phyloP scores from a whole-genome alignment of 441 rosid genomes.

The Pelargonium australe region DNA sequence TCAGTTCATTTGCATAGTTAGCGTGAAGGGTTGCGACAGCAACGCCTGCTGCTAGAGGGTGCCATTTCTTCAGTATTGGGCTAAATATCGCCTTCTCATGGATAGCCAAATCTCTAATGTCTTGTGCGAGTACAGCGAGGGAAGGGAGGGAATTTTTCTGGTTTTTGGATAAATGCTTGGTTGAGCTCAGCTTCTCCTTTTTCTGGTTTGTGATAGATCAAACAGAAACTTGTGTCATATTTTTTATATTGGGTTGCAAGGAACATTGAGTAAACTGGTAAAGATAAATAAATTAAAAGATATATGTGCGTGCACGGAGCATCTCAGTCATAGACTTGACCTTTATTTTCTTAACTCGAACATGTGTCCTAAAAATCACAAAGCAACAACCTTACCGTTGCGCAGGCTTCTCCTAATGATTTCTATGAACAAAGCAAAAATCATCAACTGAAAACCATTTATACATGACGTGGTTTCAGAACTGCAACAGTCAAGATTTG shows the following conservation, averaged over 20 bases:
- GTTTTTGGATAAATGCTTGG: constrained; percentile 31
- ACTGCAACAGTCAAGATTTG: too few species aligned
- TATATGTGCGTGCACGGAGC: too few species aligned
- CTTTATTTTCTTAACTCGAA: too few species aligned
- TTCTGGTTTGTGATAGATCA: constrained; percentile 35
- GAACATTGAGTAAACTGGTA: too few species aligned
- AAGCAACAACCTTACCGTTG: too few species aligned
- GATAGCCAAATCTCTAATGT: constrained; percentile 47
- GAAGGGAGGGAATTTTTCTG: constrained; percentile 44
- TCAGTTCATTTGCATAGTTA: constrained; percentile 48
- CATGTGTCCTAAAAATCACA: too few species aligned
- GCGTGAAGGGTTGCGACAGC: constrained; percentile 75
- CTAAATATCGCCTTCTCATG: constrained; percentile 58
- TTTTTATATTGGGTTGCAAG: not conserved
- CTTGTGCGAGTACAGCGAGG: constrained; percentile 57
- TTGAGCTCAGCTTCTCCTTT: constrained; percentile 41
- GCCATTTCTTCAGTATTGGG: constrained; percentile 65
- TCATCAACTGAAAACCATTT: too few species aligned
- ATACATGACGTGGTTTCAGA: too few species aligned
- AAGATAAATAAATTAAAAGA: too few species aligned
- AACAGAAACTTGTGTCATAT: constrained; percentile 13
- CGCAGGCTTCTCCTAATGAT: too few species aligned
- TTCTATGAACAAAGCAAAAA: too few species aligned
- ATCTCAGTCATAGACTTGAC: too few species aligned
- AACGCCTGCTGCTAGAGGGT: constrained; percentile 62